These are phyloP conservation scores for Chaetomium cochliodes DNA, from an alignment of 495 filamentous ascomycete genomes.

Conservation along the genomic window DNA sequence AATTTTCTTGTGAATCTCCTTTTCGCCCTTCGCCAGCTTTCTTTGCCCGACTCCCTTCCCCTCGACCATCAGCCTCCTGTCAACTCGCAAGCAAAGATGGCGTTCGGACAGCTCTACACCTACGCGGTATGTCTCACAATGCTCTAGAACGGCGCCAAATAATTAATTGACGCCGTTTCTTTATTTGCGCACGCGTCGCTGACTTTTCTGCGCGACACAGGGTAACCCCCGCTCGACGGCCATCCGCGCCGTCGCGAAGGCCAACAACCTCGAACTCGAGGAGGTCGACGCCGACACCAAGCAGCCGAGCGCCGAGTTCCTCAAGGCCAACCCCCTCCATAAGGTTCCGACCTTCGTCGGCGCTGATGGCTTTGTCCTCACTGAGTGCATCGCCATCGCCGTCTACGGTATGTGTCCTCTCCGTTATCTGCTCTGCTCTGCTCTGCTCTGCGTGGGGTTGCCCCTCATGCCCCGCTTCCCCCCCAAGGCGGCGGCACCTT, in stretches of 20 bases:
- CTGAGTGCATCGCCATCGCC: conserved; percentile 90
- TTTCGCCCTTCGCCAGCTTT: conserved; percentile 24
- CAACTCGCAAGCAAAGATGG: conserved; percentile 60
- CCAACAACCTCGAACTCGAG: conserved; percentile 89
- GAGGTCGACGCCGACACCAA: conserved; percentile 65
- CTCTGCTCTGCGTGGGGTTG: background rate
- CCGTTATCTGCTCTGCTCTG: conserved; percentile 15
- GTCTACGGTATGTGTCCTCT: conserved; percentile 80
- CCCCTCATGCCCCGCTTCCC: conserved; percentile 29
- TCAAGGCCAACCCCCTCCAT: conserved; percentile 80
- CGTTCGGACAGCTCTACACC: conserved; percentile 96
- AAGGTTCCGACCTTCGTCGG: conserved; percentile 92
- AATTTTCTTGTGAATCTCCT: conserved; percentile 33
- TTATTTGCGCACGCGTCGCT: conserved; percentile 28
- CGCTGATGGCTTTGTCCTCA: conserved; percentile 84
- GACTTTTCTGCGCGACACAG: conserved; percentile 49
- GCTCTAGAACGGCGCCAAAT: background rate
- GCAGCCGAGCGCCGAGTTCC: conserved; percentile 68
- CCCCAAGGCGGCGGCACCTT: conserved; percentile 6
- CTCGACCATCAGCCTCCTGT: conserved; percentile 15
- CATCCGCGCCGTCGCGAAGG: conserved; percentile 89
- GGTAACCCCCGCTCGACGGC: conserved; percentile 84
- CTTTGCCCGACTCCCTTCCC: conserved; percentile 27
- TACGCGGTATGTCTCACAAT: conserved; percentile 61
- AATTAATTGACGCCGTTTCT: background rate